Evolutionary conservation across 208 protist species (phyloP).

Genomic region (Trypanosoma cruzi): DNA sequence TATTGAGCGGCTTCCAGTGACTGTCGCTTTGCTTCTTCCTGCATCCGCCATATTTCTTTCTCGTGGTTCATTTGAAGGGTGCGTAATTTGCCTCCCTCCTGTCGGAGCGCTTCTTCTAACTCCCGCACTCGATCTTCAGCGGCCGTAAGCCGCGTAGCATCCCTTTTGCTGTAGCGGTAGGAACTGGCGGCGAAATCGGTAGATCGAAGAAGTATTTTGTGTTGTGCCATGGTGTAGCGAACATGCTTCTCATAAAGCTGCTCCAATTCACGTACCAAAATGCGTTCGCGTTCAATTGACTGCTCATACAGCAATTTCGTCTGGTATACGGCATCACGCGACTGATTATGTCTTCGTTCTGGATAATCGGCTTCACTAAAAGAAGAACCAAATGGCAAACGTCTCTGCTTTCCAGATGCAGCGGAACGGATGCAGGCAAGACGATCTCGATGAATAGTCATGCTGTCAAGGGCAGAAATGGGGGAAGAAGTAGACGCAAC

Average conservation of each 20-base stretch:
- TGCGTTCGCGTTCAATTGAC: constrained; percentile 9
- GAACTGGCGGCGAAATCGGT: not conserved
- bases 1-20: not conserved
- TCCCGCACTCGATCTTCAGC: constrained; percentile 9
- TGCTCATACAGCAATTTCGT: constrained; percentile 16
- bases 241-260: constrained; percentile 23
- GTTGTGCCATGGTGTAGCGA: constrained; percentile 2
- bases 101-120: constrained; percentile 9
- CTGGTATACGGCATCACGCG: not conserved
- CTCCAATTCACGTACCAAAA: constrained; percentile 20
- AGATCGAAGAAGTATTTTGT: not conserved
- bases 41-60: constrained; percentile 2
- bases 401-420: constrained; percentile 7
- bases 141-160: not conserved
- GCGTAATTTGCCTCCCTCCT: constrained; percentile 13
- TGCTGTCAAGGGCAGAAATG: not conserved
- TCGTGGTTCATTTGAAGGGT: not conserved
- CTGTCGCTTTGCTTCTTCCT: constrained; percentile 1
- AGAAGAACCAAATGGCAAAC: not conserved
- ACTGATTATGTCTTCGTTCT: not conserved
- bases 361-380: not conserved
- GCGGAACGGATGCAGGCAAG: constrained; percentile 15
- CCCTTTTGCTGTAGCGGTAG: not conserved
- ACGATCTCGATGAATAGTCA: constrained; percentile 10
- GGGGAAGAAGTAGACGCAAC: not conserved